Conservation (phyloP, 352 stramenopile genomes). For the Globisporangium cylindrosporum region DNA sequence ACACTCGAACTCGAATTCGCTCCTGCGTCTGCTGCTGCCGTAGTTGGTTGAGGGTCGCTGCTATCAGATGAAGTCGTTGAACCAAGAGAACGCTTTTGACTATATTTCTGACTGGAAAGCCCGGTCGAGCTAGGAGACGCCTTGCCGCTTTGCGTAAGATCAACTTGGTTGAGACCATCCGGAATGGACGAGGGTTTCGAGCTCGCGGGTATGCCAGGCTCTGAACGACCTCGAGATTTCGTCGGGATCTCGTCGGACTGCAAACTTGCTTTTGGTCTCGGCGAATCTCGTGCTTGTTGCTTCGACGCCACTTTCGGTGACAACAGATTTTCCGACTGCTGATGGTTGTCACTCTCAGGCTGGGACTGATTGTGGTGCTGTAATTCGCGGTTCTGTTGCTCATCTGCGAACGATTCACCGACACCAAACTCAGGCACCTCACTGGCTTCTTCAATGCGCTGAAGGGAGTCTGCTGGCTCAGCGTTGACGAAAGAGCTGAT, state of each 20-base stretch:
- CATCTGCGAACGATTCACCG: background rate
- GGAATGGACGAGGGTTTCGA: background rate
- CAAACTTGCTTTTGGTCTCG: background rate
- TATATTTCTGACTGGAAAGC: background rate
- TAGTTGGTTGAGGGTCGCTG: background rate
- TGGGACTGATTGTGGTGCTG: background rate
- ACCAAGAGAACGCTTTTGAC: constrained; percentile 4
- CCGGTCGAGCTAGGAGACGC: background rate
- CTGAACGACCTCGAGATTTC: background rate
- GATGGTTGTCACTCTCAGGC: background rate
- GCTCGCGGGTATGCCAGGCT: background rate
- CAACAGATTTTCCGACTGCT: constrained; percentile 8
- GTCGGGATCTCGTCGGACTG: background rate
- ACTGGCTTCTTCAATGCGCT: background rate
- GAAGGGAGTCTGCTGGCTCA: background rate
- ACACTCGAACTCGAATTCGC: background rate
- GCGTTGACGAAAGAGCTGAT: background rate
- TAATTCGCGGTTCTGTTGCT: background rate
- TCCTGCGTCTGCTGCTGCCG: background rate
- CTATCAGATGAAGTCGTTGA: background rate
- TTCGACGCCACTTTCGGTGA: constrained; percentile 1
- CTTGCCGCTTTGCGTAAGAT: background rate
- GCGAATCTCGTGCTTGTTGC: background rate
- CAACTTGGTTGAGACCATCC: background rate
- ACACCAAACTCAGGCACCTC: constrained; percentile 1